Conservation (phyloP, 1,139 yeast genomes). For the Zygosaccharomyces sapae region DNA sequence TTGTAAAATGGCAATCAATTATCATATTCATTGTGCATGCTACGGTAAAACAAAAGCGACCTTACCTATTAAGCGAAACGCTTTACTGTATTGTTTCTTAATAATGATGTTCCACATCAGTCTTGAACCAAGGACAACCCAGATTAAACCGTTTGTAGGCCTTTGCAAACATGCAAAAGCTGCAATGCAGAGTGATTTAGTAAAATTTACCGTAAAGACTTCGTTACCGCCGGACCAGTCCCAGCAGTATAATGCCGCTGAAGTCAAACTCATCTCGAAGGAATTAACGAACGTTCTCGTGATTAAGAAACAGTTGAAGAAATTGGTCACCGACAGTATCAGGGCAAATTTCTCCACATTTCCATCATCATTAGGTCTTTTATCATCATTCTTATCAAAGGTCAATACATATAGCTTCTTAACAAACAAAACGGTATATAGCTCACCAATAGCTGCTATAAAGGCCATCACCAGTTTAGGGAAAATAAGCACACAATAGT, state of each 20-base stretch:
- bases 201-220: conserved; percentile 22
- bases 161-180: conserved; percentile 61
- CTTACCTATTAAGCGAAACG: conserved; percentile 23
- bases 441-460: conserved; percentile 71
- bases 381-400: conserved; percentile 19
- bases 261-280: conserved; percentile 69
- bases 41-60: conserved; percentile 31
- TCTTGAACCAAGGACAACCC: conserved; percentile 57
- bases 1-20: conserved; percentile 62
- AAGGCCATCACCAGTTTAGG: conserved; percentile 72
- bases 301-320: conserved; percentile 77
- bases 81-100: conserved; percentile 12
- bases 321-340: conserved; percentile 59
- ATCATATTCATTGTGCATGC: conserved; percentile 39
- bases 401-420: conserved; percentile 35
- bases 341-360: conserved; percentile 20
- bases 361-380: conserved; percentile 30
- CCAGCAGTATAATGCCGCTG: conserved; percentile 71
- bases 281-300: conserved; percentile 86
- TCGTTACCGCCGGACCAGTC: conserved; percentile 47
- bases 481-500: conserved; percentile 39
- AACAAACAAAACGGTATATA: conserved; percentile 50
- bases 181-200: conserved; percentile 42
- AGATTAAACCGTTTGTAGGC: conserved; percentile 77
- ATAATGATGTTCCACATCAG: conserved; percentile 32